Evolutionary conservation across 2,329 filamentous ascomycete genomes (phyloP).

Genomic region (Diplocarpon rosae): DNA sequence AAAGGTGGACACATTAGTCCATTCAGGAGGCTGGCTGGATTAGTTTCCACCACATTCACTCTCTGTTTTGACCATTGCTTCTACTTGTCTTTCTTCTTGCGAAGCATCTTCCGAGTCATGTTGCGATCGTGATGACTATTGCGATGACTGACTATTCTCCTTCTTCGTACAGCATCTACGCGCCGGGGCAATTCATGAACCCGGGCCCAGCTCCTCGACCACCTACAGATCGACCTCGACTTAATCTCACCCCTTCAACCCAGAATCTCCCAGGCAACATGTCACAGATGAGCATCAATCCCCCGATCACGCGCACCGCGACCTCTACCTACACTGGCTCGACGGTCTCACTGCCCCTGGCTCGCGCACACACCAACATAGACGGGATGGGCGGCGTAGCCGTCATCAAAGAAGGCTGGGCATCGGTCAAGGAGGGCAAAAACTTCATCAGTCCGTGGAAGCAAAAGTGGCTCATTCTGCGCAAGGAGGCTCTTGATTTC

Average conservation of each 20-base stretch:
- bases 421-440: slow-evolving; percentile 82
- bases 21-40: slow-evolving; percentile 10
- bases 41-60: slow-evolving; percentile 1
- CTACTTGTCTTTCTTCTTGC: slow-evolving; percentile 1
- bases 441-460: slow-evolving; percentile 80
- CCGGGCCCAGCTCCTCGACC: slow-evolving; percentile 88
- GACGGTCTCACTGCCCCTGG: slow-evolving; percentile 61
- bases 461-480: slow-evolving; percentile 80
- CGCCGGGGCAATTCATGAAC: slow-evolving; percentile 77
- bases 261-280: slow-evolving; percentile 65
- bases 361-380: slow-evolving; percentile 42
- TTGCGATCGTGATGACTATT: slow-evolving; percentile 1
- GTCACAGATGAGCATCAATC: slow-evolving; percentile 63
- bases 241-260: slow-evolving; percentile 66
- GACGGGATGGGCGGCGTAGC: slow-evolving; percentile 58
- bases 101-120: neutral
- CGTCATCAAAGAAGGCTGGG: slow-evolving; percentile 72
- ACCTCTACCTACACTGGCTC: slow-evolving; percentile 60
- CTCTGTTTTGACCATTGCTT: slow-evolving; percentile 1
- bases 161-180: slow-evolving; percentile 38
- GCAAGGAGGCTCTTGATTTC: slow-evolving; percentile 89
- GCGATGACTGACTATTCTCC: slow-evolving; percentile 14
- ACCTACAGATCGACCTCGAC: slow-evolving; percentile 70
- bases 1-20: slow-evolving; percentile 8
- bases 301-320: slow-evolving; percentile 54